These are phyloP conservation scores for Acanthamoeba lenticulata DNA, from an alignment of 208 protist genomes.

Conservation along the genomic window DNA sequence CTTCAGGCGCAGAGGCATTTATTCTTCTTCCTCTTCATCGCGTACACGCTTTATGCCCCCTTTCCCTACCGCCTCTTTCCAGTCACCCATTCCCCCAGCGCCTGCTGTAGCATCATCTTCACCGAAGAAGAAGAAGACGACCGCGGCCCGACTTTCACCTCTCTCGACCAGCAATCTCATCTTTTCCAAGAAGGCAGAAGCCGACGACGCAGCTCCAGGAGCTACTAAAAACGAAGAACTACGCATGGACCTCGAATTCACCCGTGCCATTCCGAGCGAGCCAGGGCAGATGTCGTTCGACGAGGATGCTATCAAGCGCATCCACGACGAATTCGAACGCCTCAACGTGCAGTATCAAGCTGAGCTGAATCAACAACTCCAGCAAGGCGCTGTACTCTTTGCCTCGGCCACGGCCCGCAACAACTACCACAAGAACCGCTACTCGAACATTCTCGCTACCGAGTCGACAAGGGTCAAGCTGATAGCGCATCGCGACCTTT, in stretches of 20 bases:
- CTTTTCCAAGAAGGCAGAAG: neutral
- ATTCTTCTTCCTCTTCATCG: neutral
- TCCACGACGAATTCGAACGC: slow-evolving; percentile 38
- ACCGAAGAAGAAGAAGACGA: neutral
- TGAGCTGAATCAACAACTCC: slow-evolving; percentile 25
- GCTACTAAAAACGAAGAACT: neutral
- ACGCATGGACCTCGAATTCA: slow-evolving; percentile 18
- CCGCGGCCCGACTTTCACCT: neutral
- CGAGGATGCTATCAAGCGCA: slow-evolving; percentile 44
- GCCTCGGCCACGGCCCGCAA: slow-evolving; percentile 33
- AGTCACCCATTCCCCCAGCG: neutral
- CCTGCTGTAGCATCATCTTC: neutral
- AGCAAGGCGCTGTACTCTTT: slow-evolving; percentile 7
- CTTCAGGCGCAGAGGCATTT: neutral
- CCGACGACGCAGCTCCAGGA: neutral
- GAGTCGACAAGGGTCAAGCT: slow-evolving; percentile 50
- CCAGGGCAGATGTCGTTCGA: neutral
- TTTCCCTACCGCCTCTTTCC: neutral
- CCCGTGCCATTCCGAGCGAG: neutral
- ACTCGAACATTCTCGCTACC: slow-evolving; percentile 58
- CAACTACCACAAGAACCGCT: slow-evolving; percentile 61
- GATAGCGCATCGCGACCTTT: slow-evolving; percentile 51
- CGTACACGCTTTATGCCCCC: slow-evolving; percentile 16
- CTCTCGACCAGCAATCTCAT: neutral
- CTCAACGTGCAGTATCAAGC: slow-evolving; percentile 46